Evolutionary conservation across 1,139 yeast species (phyloP).

Genomic region (Yamadazyma aaseri): DNA sequence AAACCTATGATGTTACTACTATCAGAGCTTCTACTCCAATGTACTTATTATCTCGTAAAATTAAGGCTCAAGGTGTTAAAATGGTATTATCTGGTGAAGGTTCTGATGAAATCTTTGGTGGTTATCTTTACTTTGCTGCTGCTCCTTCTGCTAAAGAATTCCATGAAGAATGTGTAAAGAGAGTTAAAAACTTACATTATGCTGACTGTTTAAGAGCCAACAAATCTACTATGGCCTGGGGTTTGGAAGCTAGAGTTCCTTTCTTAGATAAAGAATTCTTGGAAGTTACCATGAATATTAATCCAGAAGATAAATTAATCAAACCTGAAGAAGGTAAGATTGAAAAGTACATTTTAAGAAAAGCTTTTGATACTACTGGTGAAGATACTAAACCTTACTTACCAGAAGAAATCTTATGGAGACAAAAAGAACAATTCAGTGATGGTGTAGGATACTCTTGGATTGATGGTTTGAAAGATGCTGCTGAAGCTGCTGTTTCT

Average conservation of each 20-base stretch:
- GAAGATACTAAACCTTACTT: conserved; percentile 73
- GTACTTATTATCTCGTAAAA: conserved; percentile 93
- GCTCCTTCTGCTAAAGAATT: conserved; percentile 92
- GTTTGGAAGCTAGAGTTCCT: conserved; percentile 98
- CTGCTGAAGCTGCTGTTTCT: conserved; percentile 80
- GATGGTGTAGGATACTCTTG: conserved; percentile 99
- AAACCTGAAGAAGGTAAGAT: conserved; percentile 65
- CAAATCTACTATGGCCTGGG: conserved; percentile 99
- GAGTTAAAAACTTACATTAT: conserved; percentile 95
- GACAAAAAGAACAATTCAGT: conserved; percentile 99
- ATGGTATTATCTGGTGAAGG: conserved; percentile 99
- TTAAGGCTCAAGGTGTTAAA: conserved; percentile 99
- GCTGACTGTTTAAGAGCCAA: conserved; percentile 98
- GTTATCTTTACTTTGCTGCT: conserved; percentile 93
- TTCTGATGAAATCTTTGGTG: conserved; percentile 98
- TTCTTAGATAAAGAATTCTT: conserved; percentile 93
- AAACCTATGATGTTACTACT: conserved; percentile 97
- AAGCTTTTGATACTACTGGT: conserved; percentile 90
- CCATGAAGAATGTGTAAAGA: conserved; percentile 91
- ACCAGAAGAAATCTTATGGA: conserved; percentile 96
- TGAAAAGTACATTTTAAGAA: conserved; percentile 93
- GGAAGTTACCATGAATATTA: conserved; percentile 90
- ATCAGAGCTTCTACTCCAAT: conserved; percentile 99
- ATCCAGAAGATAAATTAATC: conserved; percentile 89
- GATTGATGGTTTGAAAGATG: conserved; percentile 96